Evolutionary conservation across 2,329 filamentous ascomycete genomes (phyloP).

Genomic region (Hymenoscyphus scutula): DNA sequence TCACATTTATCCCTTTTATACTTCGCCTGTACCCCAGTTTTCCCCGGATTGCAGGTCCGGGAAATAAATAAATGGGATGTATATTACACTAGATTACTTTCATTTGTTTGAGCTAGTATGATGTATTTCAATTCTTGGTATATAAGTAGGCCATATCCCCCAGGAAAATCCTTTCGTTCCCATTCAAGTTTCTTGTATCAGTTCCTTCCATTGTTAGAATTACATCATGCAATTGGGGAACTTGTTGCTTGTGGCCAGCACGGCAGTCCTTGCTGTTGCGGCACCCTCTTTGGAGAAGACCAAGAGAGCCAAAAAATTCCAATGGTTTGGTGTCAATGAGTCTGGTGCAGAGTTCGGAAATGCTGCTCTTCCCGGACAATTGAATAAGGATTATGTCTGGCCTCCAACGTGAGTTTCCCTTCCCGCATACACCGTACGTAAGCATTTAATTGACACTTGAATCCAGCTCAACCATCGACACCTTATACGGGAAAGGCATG

Average conservation of each 20-base stretch:
- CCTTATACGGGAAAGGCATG: slow-evolving; percentile 25
- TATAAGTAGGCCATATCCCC: background rate
- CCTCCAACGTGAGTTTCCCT: slow-evolving; percentile 43
- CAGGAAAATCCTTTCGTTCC: background rate
- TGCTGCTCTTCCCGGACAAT: slow-evolving; percentile 49
- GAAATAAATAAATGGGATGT: background rate
- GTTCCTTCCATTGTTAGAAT: background rate
- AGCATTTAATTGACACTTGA: background rate
- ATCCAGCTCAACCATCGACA: slow-evolving; percentile 22
- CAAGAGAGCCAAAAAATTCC: slow-evolving; percentile 23
- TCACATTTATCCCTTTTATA: background rate
- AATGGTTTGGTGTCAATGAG: slow-evolving; percentile 37
- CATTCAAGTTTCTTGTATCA: background rate
- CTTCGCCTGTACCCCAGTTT: background rate
- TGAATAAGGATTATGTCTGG: slow-evolving; percentile 57
- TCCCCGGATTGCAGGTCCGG: background rate
- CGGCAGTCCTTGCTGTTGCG: slow-evolving; percentile 25
- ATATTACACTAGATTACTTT: background rate
- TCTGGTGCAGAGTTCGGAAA: slow-evolving; percentile 63
- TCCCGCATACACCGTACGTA: background rate
- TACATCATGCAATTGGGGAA: slow-evolving; percentile 22
- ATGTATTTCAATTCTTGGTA: background rate
- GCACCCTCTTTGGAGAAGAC: slow-evolving; percentile 26
- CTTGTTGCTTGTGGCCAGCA: slow-evolving; percentile 23
- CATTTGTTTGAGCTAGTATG: background rate